Percentiles rank a stretch among this genome's conserved stretches.
These are phyloP conservation scores for Penstemon davidsonii DNA, from an alignment of 257 asterid genomes.

Conservation along the genomic window DNA sequence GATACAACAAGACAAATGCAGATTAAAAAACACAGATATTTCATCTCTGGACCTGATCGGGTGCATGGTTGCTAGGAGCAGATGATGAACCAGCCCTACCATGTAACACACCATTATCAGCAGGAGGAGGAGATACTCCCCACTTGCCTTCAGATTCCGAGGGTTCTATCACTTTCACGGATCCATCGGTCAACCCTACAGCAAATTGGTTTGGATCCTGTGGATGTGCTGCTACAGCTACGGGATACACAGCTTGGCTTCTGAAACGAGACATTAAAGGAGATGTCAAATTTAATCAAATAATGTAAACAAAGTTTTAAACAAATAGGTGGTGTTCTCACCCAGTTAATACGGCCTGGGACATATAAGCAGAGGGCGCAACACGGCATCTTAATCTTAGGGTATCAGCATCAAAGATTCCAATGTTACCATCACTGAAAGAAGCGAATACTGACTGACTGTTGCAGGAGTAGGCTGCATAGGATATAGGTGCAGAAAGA, in stretches of 20 bases:
- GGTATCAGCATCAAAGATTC: conserved; percentile 89
- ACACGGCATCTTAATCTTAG: conserved; percentile 84
- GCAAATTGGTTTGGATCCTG: conserved; percentile 86
- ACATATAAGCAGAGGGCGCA: conserved; percentile 71
- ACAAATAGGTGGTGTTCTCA: conserved; percentile 33
- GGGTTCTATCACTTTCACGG: conserved; percentile 94
- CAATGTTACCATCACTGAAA: conserved; percentile 78
- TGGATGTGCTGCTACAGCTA: conserved; percentile 84
- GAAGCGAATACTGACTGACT: conserved; percentile 87
- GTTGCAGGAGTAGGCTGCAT: conserved; percentile 91
- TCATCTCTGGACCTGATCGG: conserved; percentile 79
- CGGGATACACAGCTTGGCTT: conserved; percentile 65
- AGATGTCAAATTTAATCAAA: not conserved
- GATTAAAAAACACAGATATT: not conserved
- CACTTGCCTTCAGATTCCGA: conserved; percentile 79
- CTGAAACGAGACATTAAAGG: conserved; percentile 41
- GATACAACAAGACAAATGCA: conserved; percentile 41
- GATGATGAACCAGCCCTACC: conserved; percentile 76
- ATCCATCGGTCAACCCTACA: conserved; percentile 81
- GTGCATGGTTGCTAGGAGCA: conserved; percentile 59
- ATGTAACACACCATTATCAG: conserved; percentile 52
- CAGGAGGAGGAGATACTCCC: conserved; percentile 77
- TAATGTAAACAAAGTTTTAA: no score
- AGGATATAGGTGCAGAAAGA: conserved; percentile 88
- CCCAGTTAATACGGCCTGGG: conserved; percentile 73